These are phyloP conservation scores for Circinella umbellata DNA, from an alignment of 371 early-diverging fungal species.

Conservation along the genomic window DNA sequence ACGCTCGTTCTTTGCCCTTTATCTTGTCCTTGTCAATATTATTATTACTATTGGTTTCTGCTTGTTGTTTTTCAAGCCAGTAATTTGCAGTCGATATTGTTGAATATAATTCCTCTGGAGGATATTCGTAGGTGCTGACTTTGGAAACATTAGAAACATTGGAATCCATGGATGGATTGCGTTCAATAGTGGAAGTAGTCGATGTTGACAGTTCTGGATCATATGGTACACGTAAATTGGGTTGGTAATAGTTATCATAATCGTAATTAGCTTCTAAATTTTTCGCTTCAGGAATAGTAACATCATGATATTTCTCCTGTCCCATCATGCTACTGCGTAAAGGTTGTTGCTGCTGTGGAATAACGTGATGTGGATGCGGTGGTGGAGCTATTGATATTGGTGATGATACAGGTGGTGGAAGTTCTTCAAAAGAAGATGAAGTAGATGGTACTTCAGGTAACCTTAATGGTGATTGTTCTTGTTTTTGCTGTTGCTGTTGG, in stretches of 20 bases:
- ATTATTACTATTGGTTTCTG: background rate
- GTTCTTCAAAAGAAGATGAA: background rate
- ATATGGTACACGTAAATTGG: background rate
- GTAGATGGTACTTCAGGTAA: background rate
- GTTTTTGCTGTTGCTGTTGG: constrained; percentile 1
- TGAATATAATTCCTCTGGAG: background rate
- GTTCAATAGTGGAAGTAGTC: background rate
- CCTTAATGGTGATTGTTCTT: background rate
- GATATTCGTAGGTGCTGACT: constrained; percentile 15
- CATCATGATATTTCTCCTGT: background rate
- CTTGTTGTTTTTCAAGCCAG: constrained; percentile 8
- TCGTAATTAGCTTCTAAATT: background rate
- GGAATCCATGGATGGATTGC: constrained; percentile 10
- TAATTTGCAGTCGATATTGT: constrained; percentile 5
- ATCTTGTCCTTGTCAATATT: background rate
- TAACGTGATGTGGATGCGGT: background rate
- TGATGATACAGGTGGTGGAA: background rate
- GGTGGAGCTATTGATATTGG: background rate
- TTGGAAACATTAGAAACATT: constrained; percentile 15
- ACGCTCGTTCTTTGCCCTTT: no score
- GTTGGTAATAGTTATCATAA: constrained; percentile 7
- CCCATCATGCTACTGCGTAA: background rate
- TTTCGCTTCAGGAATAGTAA: background rate
- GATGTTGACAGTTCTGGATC: background rate
- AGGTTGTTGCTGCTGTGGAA: background rate